Percentiles rank a stretch among this genome's conserved stretches.
phyloP scores from a whole-genome alignment of 2,329 filamentous ascomycete genomes.

The Coniochaeta sp. region DNA sequence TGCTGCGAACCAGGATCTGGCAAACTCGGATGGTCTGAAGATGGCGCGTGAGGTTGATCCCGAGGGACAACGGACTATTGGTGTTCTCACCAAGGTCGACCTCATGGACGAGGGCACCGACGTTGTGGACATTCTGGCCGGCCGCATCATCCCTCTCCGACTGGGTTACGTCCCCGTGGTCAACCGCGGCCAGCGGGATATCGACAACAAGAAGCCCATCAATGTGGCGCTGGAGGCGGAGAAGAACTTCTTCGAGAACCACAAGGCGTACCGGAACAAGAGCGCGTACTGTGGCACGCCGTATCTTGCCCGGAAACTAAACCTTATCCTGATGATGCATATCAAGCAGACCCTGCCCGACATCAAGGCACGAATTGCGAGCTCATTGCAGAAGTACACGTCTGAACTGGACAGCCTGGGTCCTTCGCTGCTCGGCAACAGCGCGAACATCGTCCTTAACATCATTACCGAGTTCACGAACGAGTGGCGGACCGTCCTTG shows the following conservation, averaged over 20 bases:
- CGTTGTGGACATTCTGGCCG: conserved; percentile 95
- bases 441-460: conserved; percentile 91
- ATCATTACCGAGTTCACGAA: conserved; percentile 99
- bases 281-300: conserved; percentile 97
- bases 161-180: conserved; percentile 94
- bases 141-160: conserved; percentile 90
- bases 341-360: conserved; percentile 99
- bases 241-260: conserved; percentile 95
- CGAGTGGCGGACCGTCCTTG: conserved; percentile 91
- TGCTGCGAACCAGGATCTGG: conserved; percentile 93
- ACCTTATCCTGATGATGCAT: conserved; percentile 99
- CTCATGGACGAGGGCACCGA: conserved; percentile 98
- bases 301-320: conserved; percentile 92
- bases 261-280: conserved; percentile 98
- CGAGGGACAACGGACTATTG: conserved; percentile 94
- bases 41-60: conserved; percentile 94
- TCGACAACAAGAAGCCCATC: conserved; percentile 96
- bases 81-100: conserved; percentile 97
- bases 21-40: conserved; percentile 96
- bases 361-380: conserved; percentile 95
- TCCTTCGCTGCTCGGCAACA: conserved; percentile 93
- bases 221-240: conserved; percentile 85
- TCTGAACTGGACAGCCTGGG: conserved; percentile 76
- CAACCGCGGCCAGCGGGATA: conserved; percentile 95
- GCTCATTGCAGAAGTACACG: conserved; percentile 86